phyloP scores from a whole-genome alignment of 371 early-diverging fungal genomes.

The Mucor lusitanicus region DNA sequence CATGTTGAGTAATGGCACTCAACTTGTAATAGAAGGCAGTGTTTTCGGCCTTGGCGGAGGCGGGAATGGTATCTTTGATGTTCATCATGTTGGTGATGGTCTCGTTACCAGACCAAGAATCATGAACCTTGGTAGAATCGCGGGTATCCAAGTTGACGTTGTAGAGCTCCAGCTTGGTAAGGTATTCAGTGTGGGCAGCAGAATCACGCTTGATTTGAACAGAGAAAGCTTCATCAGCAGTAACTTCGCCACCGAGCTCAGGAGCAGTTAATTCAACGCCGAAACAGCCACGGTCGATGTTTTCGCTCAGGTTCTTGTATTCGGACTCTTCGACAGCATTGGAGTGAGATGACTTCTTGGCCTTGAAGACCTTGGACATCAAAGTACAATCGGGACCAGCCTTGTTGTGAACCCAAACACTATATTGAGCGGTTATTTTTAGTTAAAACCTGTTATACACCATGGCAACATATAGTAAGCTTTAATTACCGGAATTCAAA shows the following conservation, averaged over 20 bases:
- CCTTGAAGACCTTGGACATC: conserved; percentile 55
- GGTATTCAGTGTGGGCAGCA: conserved; percentile 38
- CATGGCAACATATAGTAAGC: not conserved
- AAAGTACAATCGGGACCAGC: conserved; percentile 52
- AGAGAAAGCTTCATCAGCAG: conserved; percentile 18
- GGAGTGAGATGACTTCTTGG: conserved; percentile 35
- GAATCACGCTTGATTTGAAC: conserved; percentile 46
- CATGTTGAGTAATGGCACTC: conserved; percentile 37
- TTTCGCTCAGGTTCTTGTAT: conserved; percentile 23
- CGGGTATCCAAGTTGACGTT: conserved; percentile 38
- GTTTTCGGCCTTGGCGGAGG: conserved; percentile 23
- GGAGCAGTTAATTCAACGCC: conserved; percentile 44
- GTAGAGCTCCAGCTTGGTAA: conserved; percentile 37
- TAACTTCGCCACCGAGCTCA: conserved; percentile 31
- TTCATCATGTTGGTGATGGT: conserved; percentile 31
- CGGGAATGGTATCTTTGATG: conserved; percentile 42
- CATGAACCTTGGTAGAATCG: conserved; percentile 33
- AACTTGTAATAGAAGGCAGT: conserved; percentile 52
- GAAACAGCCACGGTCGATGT: conserved; percentile 53
- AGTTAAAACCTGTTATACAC: conserved; percentile 3
- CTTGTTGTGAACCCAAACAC: conserved; percentile 46
- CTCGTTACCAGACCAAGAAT: conserved; percentile 36
- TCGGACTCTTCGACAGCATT: conserved; percentile 41
- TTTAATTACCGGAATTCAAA: conserved; percentile 50
- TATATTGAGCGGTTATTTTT: conserved; percentile 8